phyloP scores from a whole-genome alignment of 2,329 filamentous ascomycete genomes.

The Phaeosphaeriaceae sp. region DNA sequence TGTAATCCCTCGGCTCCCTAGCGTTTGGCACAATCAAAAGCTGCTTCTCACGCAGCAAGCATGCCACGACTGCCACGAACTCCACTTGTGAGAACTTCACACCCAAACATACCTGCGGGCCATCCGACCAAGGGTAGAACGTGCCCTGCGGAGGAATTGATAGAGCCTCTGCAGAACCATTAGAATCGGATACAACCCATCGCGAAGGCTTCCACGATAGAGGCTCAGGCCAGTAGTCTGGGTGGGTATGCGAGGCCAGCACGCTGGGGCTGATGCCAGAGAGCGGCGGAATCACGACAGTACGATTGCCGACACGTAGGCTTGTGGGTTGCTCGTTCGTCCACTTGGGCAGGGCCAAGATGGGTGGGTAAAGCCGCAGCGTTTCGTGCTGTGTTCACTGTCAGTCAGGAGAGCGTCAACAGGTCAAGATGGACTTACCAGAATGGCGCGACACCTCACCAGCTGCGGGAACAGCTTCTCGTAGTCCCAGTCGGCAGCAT shows the following conservation, averaged over 20 bases:
- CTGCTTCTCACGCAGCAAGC: conserved; percentile 18
- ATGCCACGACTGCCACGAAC: conserved; percentile 41
- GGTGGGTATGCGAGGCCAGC: conserved; percentile 34
- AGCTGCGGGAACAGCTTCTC: conserved; percentile 50
- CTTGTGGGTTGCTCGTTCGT: conserved; percentile 17
- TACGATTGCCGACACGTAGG: not conserved
- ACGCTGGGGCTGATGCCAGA: conserved; percentile 14
- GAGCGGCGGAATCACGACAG: conserved; percentile 10
- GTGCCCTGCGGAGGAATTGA: conserved; percentile 4
- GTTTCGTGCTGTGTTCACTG: conserved; percentile 48
- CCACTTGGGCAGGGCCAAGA: conserved; percentile 37
- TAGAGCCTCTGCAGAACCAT: conserved; percentile 1
- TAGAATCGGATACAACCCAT: conserved; percentile 28
- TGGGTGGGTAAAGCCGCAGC: conserved; percentile 50
- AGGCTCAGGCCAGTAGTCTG: conserved; percentile 32
- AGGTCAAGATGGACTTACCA: conserved; percentile 11
- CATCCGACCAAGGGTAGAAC: conserved; percentile 18
- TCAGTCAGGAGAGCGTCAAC: not conserved
- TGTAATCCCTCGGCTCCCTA: conserved; percentile 4
- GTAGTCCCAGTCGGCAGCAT: conserved; percentile 44
- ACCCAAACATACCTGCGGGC: conserved; percentile 34
- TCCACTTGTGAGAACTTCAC: conserved; percentile 46
- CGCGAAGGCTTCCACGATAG: conserved; percentile 36
- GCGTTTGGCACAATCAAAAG: conserved; percentile 2
- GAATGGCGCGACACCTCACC: conserved; percentile 48